A percentile compares a stretch with the other conserved stretches of the same genome.
phyloP scores from a whole-genome alignment of 2,329 filamentous ascomycete species.

The Ophiostoma tasmaniense region DNA sequence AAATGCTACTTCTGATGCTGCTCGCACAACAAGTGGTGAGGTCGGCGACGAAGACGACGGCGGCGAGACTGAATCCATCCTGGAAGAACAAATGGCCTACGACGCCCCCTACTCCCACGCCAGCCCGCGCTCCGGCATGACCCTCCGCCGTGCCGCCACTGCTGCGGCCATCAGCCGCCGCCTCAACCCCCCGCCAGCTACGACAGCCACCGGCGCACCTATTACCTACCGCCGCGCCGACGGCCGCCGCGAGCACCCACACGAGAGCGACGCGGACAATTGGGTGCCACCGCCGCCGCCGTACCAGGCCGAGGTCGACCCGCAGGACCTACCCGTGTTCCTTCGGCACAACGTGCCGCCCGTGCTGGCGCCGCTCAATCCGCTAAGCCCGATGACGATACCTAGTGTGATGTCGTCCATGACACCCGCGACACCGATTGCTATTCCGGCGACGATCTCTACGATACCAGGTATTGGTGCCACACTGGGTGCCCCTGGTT shows the following conservation, averaged over 20 bases:
- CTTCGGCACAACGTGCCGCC: conserved; percentile 36
- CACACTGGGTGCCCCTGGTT: conserved; percentile 10
- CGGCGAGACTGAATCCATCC: conserved; percentile 38
- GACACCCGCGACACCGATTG: conserved; percentile 9
- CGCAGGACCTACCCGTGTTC: conserved; percentile 48
- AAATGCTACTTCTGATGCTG: neutral
- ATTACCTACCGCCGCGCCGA: conserved; percentile 61
- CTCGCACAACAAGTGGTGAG: neutral
- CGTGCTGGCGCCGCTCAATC: conserved; percentile 15
- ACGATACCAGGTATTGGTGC: conserved; percentile 11
- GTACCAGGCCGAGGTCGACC: conserved; percentile 57
- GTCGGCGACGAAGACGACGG: conserved; percentile 23
- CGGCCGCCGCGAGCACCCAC: conserved; percentile 62
- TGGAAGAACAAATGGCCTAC: conserved; percentile 49
- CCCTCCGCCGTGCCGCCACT: conserved; percentile 63
- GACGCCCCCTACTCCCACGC: conserved; percentile 67
- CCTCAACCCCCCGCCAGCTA: conserved; percentile 50
- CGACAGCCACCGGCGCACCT: conserved; percentile 44
- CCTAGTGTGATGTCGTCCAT: neutral
- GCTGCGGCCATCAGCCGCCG: conserved; percentile 67
- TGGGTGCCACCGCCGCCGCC: conserved; percentile 82
- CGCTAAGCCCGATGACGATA: neutral
- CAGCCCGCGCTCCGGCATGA: conserved; percentile 60
- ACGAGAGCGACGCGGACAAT: conserved; percentile 81
- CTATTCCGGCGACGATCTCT: neutral